Evolutionary conservation across 345 rosid genomes (phyloP).

Genomic region (Bruguiera gymnorhiza): DNA sequence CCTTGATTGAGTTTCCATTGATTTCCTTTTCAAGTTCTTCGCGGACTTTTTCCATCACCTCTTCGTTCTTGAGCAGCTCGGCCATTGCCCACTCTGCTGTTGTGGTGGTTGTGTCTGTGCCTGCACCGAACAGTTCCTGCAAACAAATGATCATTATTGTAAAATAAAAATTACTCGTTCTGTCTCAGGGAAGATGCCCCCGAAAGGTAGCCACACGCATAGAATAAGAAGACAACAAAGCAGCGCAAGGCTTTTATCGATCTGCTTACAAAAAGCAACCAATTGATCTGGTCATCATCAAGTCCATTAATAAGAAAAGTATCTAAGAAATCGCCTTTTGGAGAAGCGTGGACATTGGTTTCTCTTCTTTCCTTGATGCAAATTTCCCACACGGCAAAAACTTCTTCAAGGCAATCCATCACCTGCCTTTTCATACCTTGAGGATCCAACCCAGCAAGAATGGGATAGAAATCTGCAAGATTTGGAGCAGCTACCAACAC

Average conservation of each 20-base stretch:
- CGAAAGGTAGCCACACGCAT: no score
- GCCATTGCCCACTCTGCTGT: conserved; percentile 15
- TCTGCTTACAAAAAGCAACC: conserved; percentile 9
- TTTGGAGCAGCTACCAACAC: not conserved
- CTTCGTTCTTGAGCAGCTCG: conserved; percentile 9
- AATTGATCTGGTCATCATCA: conserved; percentile 17
- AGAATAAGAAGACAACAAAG: not conserved
- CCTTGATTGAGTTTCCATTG: not conserved
- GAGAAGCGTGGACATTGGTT: not conserved
- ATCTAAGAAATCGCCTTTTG: conserved; percentile 18
- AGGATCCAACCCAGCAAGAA: conserved; percentile 13
- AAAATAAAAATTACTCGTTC: no score
- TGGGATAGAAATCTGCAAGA: conserved; percentile 7
- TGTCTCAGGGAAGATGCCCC: not conserved
- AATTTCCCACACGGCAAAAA: conserved; percentile 6
- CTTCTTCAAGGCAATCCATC: not conserved
- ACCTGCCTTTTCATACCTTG: conserved; percentile 5
- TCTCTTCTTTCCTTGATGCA: conserved; percentile 23
- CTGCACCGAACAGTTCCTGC: conserved; percentile 13
- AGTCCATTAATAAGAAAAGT: conserved; percentile 11
- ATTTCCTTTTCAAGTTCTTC: conserved; percentile 10
- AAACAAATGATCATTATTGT: not conserved
- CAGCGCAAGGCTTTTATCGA: not conserved
- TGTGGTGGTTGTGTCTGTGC: conserved; percentile 9
- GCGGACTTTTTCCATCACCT: not conserved